Base-by-base conservation (phyloP, 75 land plant genomes). In the Cunninghamia lanceolata region DNA sequence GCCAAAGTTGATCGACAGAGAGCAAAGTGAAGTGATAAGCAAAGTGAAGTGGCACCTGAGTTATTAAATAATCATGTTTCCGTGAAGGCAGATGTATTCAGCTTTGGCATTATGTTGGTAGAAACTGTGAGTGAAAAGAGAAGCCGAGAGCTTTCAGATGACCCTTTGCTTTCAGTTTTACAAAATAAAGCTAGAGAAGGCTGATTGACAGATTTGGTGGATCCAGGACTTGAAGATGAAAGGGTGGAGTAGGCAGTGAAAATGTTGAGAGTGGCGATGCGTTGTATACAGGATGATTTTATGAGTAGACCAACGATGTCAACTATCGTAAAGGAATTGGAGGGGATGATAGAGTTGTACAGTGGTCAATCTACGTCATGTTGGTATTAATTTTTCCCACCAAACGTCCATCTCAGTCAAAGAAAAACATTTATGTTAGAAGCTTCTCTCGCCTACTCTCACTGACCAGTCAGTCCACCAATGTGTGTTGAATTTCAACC, bases 71-170 rank as follows among this genome's bases (percentile, higher is more conserved):
- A 38, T 3, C 85, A n/a, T n/a, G 43, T 86, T 38, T 82, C 88
- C 4, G 46, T 50, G 10, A 88, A 88, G 46, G 59, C 68, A 19
- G 89, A 88, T 70, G 83, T 88, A 14, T 88, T 87, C 75, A 88
- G 88, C 76, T 88, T 40, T 68, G 85, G 85, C 0, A 82, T 89
- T 47, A 52, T 56, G n/a, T 28, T 89, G 28, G 56, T 89, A 30
- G 90, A 89, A 85, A 76, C 36, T 15, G 79, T 76, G 5, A 7
- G 89, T 86, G 75, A 88, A 84, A 28, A 84, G 34, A 87, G 56
- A 54, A 86, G 86, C 38, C 15, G 83, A 13, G 87, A 89, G 0
- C 1, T 45, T 13, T 73, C 83, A 11, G 88, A 79, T 53, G 71
- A 82, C 2, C 85, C 68, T 25, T 40, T 87, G 42, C 81, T 83